A percentile compares a stretch with the other conserved stretches of the same genome.
phyloP scores from a whole-genome alignment of 2,329 filamentous ascomycete species.

The Xylaria sp. region DNA sequence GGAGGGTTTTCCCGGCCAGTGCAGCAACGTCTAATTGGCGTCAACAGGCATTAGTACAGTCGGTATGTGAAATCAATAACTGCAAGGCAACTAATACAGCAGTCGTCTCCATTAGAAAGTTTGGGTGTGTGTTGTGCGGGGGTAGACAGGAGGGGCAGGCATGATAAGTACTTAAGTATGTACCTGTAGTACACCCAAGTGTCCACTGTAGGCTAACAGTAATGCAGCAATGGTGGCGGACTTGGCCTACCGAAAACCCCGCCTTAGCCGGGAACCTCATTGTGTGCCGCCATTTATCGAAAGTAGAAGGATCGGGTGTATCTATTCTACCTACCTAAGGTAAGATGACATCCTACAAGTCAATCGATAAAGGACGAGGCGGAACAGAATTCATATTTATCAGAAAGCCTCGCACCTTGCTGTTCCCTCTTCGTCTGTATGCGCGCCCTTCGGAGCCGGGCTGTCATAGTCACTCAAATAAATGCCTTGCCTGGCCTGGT shows the following conservation, averaged over 20 bases:
- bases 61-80: slow-evolving; percentile 15
- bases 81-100: slow-evolving; percentile 23
- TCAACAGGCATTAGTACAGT: slow-evolving; percentile 12
- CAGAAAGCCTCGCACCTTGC: slow-evolving; percentile 3
- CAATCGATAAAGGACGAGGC: neutral
- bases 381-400: neutral
- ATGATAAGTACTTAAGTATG: neutral
- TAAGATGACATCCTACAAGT: neutral
- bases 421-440: neutral
- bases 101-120: slow-evolving; percentile 1
- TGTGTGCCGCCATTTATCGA: neutral
- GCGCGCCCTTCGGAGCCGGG: neutral
- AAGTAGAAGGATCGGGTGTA: no score
- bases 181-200: neutral
- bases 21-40: slow-evolving; percentile 17
- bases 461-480: neutral
- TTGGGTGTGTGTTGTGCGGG: slow-evolving; percentile 1
- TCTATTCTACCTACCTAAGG: no score
- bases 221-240: neutral
- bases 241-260: neutral
- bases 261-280: neutral
- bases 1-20: slow-evolving; percentile 1
- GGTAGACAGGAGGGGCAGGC: slow-evolving; percentile 5
- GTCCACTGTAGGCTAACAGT: slow-evolving; percentile 1
- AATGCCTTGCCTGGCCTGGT: neutral